Base-by-base conservation (phyloP, 371 early-diverging fungal species). In the Blakeslea trispora region DNA sequence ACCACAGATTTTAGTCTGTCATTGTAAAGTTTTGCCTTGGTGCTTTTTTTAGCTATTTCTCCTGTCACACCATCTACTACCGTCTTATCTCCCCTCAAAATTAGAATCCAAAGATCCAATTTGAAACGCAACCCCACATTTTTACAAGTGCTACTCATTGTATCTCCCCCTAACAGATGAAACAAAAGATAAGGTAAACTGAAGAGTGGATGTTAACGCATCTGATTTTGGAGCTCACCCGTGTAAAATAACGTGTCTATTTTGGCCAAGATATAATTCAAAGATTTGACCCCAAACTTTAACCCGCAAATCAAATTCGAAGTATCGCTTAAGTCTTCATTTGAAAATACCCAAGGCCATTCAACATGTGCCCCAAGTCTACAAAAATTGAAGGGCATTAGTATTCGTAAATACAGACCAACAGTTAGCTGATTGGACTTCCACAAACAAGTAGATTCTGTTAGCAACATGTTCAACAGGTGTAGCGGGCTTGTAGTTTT, bases 251-350 rank as follows among this genome's bases (percentile, higher is more conserved):
- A 45, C 42, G 14, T 28, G 39, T 48, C 23, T 51, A 39, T 47
- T 42, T 45, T 23, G 28, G 45, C 53, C 60, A 59, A 53, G 35
- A 22, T 46, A 59, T 37, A 39, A 44, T 42, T 53, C 53, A 39
- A 55, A 52, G 23, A 59, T 24, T 11, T 40, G 50, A 11, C 57
- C 34, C 50, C 57, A 57, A 18, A 57, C 42, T 28, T 50, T 57
- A 22, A 57, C 48, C 39, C 49, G 60, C 24, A 59, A 59, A 59
- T 59, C 53, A 35, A 48, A 59, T 22, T 59, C 60, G 31, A 54
- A 59, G 34, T 53, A 59, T 40, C 42, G 24, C 18, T 24, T 47
- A 28, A 19, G 43, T 59, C 34, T 35, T 53, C 60, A 34, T 31
- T 53, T 41, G 60, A 59, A 39, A 59, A 59, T 14, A 59, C 51